Percentiles rank a stretch among this genome's conserved stretches.
Evolutionary conservation across 441 rosid genomes (phyloP).

Genomic region (Biscutella laevigata): DNA sequence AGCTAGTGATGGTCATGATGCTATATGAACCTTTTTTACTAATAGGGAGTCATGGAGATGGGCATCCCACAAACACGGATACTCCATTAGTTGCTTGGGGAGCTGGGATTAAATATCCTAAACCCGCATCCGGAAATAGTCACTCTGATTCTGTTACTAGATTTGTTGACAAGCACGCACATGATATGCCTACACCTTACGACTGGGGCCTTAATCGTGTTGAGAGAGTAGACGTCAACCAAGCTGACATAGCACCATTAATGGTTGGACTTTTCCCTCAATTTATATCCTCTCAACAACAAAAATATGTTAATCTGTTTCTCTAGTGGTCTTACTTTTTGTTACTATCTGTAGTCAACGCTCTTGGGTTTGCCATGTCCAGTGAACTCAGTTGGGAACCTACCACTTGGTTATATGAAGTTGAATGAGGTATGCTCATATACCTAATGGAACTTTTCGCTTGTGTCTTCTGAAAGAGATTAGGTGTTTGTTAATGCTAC

Average conservation of each 20-base stretch:
- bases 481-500: background rate
- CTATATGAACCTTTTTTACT: background rate
- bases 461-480: constrained; percentile 12
- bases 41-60: constrained; percentile 95
- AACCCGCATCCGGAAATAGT: constrained; percentile 28
- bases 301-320: constrained; percentile 8
- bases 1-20: constrained; percentile 1
- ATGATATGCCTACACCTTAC: constrained; percentile 75
- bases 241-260: constrained; percentile 94
- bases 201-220: constrained; percentile 72
- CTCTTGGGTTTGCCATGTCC: constrained; percentile 91
- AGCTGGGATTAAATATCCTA: constrained; percentile 77
- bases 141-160: constrained; percentile 52
- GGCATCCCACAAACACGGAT: constrained; percentile 90
- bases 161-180: constrained; percentile 82
- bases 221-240: constrained; percentile 95
- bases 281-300: background rate
- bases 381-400: constrained; percentile 86
- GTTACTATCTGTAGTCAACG: constrained; percentile 53
- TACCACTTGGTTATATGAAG: constrained; percentile 73
- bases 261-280: constrained; percentile 46
- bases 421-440: constrained; percentile 56
- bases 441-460: background rate
- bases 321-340: constrained; percentile 18
- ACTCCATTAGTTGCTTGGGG: constrained; percentile 98